A percentile compares a stretch with the other conserved stretches of the same genome.
These are phyloP conservation scores for Auriscalpium vulgare DNA, from an alignment of 768 basidiomycete genomes.

Conservation along the genomic window DNA sequence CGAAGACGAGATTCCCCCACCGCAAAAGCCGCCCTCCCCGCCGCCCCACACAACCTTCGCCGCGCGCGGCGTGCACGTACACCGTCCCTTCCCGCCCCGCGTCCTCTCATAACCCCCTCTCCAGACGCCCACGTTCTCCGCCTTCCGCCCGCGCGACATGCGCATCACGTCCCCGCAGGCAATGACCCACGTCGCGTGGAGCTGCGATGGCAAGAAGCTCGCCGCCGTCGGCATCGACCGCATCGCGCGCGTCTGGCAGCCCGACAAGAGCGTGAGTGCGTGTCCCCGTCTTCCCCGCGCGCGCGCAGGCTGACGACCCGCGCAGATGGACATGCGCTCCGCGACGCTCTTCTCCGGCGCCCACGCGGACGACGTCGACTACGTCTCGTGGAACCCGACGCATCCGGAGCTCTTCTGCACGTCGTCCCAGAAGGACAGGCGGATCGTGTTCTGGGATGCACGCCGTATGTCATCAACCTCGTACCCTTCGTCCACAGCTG, in stretches of 20 bases:
- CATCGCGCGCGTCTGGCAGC: slow-evolving; percentile 65
- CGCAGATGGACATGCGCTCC: slow-evolving; percentile 62
- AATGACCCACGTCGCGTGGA: slow-evolving; percentile 79
- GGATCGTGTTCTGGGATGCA: slow-evolving; percentile 79
- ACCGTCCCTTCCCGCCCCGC: slow-evolving; percentile 16
- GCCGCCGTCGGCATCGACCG: slow-evolving; percentile 82
- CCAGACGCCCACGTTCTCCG: slow-evolving; percentile 71
- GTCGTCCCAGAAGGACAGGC: slow-evolving; percentile 66
- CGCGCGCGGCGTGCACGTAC: slow-evolving; percentile 68
- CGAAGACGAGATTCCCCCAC: slow-evolving; percentile 3
- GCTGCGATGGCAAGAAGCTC: slow-evolving; percentile 73
- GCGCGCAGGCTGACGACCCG: not conserved
- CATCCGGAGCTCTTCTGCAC: slow-evolving; percentile 80
- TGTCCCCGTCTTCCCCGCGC: not conserved
- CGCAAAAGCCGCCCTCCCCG: slow-evolving; percentile 2
- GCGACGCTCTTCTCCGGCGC: slow-evolving; percentile 61
- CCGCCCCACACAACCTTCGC: slow-evolving; percentile 35
- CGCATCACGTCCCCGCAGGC: slow-evolving; percentile 53
- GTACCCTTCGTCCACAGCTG: too few species aligned
- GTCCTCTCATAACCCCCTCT: slow-evolving; percentile 1
- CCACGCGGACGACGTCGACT: slow-evolving; percentile 74
- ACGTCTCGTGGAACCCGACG: slow-evolving; percentile 78
- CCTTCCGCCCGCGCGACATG: slow-evolving; percentile 71
- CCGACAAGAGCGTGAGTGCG: slow-evolving; percentile 63
- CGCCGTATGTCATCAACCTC: slow-evolving; percentile 44